Evolutionary conservation across 371 early-diverging fungal genomes (phyloP), one percentile per base, ranked within the genome.

Genomic region (Choanephora cucurbitarum): DNA sequence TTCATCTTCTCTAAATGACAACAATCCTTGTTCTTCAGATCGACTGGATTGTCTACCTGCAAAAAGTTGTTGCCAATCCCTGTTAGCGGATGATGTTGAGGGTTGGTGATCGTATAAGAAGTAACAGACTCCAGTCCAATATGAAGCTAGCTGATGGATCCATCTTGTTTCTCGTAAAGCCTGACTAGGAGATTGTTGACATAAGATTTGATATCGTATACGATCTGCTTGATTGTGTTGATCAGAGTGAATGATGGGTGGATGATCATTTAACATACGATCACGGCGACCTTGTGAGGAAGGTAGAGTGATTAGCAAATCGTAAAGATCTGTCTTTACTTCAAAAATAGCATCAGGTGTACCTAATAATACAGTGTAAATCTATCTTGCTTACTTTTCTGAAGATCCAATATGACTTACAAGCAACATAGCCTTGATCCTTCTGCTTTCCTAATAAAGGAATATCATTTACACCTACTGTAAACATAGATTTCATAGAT

Each of bases 301-400:
- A 8, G 81, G 71, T 0, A 84, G 48, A n/a, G 69, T 74, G 5
- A 86, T 62, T 11, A 80, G 40, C 11, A 81, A 41, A 58, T 86
- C 86, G 46, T 76, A 84, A 1, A 86, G 61, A n/a, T 81, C 67
- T 22, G 60, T 57, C 60, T 86, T 86, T 40, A 55, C 68, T 34
- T 79, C 58, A 55, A 83, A 79, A 33, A 86, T 76, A 9, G 73
- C 69, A 55, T 86, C 86, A 10, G 84, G 72, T 17, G 86, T 86
- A 40, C 83, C 85, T 84, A 50, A 13, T 14, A 37, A n/a, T n/a
- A 37, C 17, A 23, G n/a, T 44, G n/a, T n/a, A n/a, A n/a, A n/a
- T n/a, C n/a, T n/a, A n/a, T n/a, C n/a, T n/a, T n/a, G n/a, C n/a
- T n/a, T n/a, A n/a, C n/a, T n/a, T n/a, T n/a, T n/a, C n/a, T n/a